Conservation (phyloP, 192 early-diverging fungal species). For the Thoreauomyces humboldtii region DNA sequence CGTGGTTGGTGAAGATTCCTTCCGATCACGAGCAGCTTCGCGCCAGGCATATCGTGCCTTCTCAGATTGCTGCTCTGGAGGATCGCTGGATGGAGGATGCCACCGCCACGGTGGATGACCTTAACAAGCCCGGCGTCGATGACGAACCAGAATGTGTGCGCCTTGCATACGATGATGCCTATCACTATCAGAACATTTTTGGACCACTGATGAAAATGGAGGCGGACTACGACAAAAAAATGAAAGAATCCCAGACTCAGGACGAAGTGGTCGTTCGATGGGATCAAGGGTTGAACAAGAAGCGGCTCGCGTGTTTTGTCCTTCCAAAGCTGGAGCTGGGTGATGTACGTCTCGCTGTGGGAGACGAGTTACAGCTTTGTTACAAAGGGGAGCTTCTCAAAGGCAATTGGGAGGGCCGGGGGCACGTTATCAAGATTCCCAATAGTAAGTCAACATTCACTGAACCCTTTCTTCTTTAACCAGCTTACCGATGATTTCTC, state of each 20-base stretch:
- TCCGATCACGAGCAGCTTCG: constrained; percentile 78
- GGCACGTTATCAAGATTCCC: constrained; percentile 94
- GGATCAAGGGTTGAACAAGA: constrained; percentile 94
- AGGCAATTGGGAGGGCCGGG: constrained; percentile 79
- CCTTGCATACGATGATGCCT: constrained; percentile 91
- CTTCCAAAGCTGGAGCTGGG: constrained; percentile 89
- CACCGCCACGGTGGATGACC: constrained; percentile 74
- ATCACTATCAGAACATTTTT: constrained; percentile 96
- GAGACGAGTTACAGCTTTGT: constrained; percentile 87
- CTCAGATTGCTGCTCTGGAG: constrained; percentile 85
- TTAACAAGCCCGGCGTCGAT: constrained; percentile 76
- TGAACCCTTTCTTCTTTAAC: not conserved
- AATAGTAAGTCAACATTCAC: constrained; percentile 76
- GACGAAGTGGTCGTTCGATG: constrained; percentile 94
- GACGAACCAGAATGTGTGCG: constrained; percentile 83
- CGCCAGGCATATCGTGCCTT: constrained; percentile 76
- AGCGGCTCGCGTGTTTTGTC: constrained; percentile 87
- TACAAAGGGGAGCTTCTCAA: constrained; percentile 82
- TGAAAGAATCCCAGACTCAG: constrained; percentile 93
- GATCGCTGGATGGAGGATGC: constrained; percentile 82
- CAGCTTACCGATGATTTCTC: too few relatives aligned
- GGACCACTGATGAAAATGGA: constrained; percentile 94
- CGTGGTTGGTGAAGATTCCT: constrained; percentile 93
- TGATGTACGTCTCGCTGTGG: constrained; percentile 87
- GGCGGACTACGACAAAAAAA: constrained; percentile 83